Evolutionary conservation across 2,329 filamentous ascomycete genomes (phyloP), one percentile per base, ranked within the genome.

Genomic region (Drechslera avenae): DNA sequence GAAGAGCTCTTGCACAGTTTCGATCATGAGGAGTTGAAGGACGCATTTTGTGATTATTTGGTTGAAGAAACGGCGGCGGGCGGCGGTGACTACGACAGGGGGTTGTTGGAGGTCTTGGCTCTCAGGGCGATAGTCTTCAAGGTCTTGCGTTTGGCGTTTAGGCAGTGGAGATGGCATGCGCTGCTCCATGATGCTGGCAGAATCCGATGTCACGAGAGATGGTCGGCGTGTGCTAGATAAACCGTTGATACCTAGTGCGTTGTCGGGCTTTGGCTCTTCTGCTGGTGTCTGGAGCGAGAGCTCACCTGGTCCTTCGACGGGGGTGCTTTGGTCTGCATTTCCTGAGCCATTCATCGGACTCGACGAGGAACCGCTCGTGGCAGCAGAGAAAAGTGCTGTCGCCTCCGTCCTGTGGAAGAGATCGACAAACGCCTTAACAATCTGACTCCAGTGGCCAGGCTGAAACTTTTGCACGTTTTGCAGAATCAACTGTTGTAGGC

Each of bases 41-140:
- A 99, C 95, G 71, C 94, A 99, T 61, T 95, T 93, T 12, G 93
- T 97, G 74, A 99, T 99, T 73, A 99, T 99, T 62, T 93, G 90
- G 77, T 99, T 99, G 82, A 99, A 99, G 79, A 97, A 97, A 44
- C 92, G 88, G 30, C 94, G 86, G 19, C 94, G 89, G 0, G 94
- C 91, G 2, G 91, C 91, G 1, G 94, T 97, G 4, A 99, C 93
- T 1, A 95, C 89, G 5, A 96, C 83, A 0, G 93, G 91, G 52
- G 95, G 91, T 72, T 94, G 90, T 71, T 95, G 91, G 12, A 91
- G 79, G 46, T 83, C 86, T 18, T 62, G 50, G 5, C 64, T 52
- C 31, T 87, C 81, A 4, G 91, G 90, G 57, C 87, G 89, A 76
- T 96, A 97, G 69, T 97, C 92, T 72, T 99, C 94, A 1, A 96